Percentiles rank a stretch among this genome's conserved stretches.
Evolutionary conservation across 2,329 filamentous ascomycete genomes (phyloP).

Genomic region (Paraconiothyrium brasiliense): DNA sequence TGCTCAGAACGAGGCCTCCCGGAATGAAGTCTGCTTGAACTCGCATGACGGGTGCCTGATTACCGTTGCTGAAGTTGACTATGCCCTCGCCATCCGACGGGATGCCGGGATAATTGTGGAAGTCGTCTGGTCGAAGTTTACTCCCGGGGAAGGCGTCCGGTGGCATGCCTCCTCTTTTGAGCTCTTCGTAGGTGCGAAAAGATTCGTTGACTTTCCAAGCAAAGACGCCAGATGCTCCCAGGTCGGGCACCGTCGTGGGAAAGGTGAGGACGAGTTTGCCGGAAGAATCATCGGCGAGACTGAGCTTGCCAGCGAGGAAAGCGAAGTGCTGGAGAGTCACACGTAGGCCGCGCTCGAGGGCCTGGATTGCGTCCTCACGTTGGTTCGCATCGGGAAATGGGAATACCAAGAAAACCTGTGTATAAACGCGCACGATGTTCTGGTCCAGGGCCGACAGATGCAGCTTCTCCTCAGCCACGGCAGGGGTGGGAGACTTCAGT

Average conservation of each 20-base stretch:
- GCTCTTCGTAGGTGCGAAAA: constrained; percentile 40
- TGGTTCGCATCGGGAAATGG: constrained; percentile 42
- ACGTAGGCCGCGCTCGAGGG: constrained; percentile 34
- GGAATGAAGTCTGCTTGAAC: constrained; percentile 47
- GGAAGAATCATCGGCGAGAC: constrained; percentile 31
- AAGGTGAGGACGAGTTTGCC: constrained; percentile 42
- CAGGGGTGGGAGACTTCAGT: constrained; percentile 33
- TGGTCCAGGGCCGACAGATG: constrained; percentile 44
- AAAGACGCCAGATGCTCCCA: constrained; percentile 30
- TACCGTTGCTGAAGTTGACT: constrained; percentile 33
- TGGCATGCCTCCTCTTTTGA: constrained; percentile 45
- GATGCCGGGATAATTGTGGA: constrained; percentile 38
- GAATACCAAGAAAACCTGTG: constrained; percentile 42
- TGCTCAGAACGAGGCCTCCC: constrained; percentile 46
- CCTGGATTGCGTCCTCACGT: constrained; percentile 37
- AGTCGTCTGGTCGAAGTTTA: constrained; percentile 42
- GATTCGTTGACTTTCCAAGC: constrained; percentile 31
- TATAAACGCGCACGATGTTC: constrained; percentile 44
- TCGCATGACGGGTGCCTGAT: constrained; percentile 40
- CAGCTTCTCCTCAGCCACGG: constrained; percentile 32
- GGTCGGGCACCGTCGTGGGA: constrained; percentile 30
- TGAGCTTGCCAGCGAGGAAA: constrained; percentile 43
- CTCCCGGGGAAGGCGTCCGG: constrained; percentile 40
- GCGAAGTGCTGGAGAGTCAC: constrained; percentile 38
- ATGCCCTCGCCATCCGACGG: constrained; percentile 40